Evolutionary conservation across 1,284 basidiomycete species (phyloP).

Genomic region (Taiwanofungus camphoratus): DNA sequence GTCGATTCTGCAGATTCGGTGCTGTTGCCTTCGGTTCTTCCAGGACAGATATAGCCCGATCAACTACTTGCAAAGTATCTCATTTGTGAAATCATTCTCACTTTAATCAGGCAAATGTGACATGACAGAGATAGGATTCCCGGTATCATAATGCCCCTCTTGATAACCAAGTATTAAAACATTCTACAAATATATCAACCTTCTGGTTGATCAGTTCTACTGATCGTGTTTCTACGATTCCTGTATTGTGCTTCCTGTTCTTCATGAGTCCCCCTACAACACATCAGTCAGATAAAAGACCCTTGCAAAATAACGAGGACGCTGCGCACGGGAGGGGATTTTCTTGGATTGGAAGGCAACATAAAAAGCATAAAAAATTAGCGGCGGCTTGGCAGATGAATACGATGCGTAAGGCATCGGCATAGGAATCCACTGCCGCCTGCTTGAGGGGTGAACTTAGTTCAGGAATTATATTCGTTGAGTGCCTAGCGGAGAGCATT

Average conservation of each 20-base stretch:
- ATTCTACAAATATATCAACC: slow-evolving; percentile 8
- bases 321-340: slow-evolving; percentile 60
- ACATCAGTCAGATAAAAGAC: slow-evolving; percentile 3
- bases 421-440: slow-evolving; percentile 81
- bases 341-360: slow-evolving; percentile 72
- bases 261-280: slow-evolving; percentile 49
- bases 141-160: too few relatives aligned
- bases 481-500: slow-evolving; percentile 50
- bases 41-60: too few relatives aligned
- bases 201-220: slow-evolving; percentile 16
- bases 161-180: slow-evolving; percentile 1
- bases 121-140: too few relatives aligned
- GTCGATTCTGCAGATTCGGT: too few relatives aligned
- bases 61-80: too few relatives aligned
- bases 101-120: too few relatives aligned
- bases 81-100: too few relatives aligned
- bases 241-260: slow-evolving; percentile 54
- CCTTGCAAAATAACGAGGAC: neutral
- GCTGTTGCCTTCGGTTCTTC: too few relatives aligned
- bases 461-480: slow-evolving; percentile 71
- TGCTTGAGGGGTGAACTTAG: slow-evolving; percentile 56
- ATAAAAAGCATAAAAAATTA: slow-evolving; percentile 56
- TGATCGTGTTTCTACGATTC: slow-evolving; percentile 27
- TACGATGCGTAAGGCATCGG: slow-evolving; percentile 76
- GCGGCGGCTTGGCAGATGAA: slow-evolving; percentile 75